A percentile compares a stretch with the other conserved stretches of the same genome.
Evolutionary conservation across 2,329 filamentous ascomycete genomes (phyloP).

Genomic region (Sarocladium oryzae): DNA sequence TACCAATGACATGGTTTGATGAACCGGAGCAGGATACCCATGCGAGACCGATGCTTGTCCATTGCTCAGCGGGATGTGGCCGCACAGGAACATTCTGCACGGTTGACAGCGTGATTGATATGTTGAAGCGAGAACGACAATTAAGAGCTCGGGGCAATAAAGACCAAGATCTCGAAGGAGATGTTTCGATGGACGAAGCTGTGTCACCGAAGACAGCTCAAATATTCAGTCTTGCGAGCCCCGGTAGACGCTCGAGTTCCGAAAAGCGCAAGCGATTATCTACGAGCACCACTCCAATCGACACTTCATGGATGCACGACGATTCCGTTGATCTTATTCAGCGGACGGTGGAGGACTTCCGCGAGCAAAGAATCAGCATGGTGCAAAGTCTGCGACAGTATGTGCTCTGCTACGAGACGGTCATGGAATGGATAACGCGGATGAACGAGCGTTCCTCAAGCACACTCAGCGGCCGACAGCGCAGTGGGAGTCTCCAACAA

Average conservation of each 20-base stretch:
- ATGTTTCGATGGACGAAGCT: slow-evolving; percentile 37
- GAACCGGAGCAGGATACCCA: slow-evolving; percentile 51
- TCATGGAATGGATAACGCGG: slow-evolving; percentile 74
- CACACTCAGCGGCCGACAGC: slow-evolving; percentile 15
- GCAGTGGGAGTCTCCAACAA: slow-evolving; percentile 27
- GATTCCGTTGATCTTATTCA: slow-evolving; percentile 73
- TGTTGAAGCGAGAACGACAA: slow-evolving; percentile 78
- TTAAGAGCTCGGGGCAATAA: slow-evolving; percentile 20
- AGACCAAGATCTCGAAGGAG: slow-evolving; percentile 31
- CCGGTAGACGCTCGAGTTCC: slow-evolving; percentile 12
- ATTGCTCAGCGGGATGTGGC: slow-evolving; percentile 93
- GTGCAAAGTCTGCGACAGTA: slow-evolving; percentile 91
- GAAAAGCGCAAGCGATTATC: slow-evolving; percentile 12
- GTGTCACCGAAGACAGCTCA: slow-evolving; percentile 22
- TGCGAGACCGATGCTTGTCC: slow-evolving; percentile 73
- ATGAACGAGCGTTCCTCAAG: slow-evolving; percentile 29
- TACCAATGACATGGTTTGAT: slow-evolving; percentile 41
- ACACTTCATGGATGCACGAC: slow-evolving; percentile 61
- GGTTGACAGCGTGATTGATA: slow-evolving; percentile 91
- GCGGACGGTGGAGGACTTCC: slow-evolving; percentile 84
- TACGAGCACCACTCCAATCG: slow-evolving; percentile 19
- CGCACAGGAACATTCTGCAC: slow-evolving; percentile 96
- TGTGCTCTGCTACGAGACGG: slow-evolving; percentile 92
- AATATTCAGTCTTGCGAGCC: slow-evolving; percentile 17
- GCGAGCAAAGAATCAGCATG: slow-evolving; percentile 86